phyloP scores from a whole-genome alignment of 2,329 filamentous ascomycete species.

The Venturia effusa region DNA sequence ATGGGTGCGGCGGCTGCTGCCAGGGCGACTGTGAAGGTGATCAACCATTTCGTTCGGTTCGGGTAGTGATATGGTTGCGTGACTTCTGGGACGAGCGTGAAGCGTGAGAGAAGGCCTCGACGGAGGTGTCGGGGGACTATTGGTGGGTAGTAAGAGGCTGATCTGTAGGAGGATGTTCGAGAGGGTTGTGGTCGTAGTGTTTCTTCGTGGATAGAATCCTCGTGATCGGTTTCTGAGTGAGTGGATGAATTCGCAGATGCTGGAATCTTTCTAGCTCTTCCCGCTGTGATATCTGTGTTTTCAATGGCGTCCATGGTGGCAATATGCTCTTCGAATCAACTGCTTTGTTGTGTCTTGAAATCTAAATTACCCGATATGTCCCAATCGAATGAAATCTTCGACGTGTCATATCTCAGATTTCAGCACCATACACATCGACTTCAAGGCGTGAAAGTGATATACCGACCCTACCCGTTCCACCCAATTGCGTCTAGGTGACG shows the following conservation, averaged over 20 bases:
- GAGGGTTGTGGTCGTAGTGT: background rate
- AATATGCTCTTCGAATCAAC: background rate
- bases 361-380: too few relatives aligned
- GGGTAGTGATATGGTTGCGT: constrained; percentile 64
- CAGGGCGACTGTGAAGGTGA: constrained; percentile 67
- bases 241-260: background rate
- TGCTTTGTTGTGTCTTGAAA: background rate
- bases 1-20: constrained; percentile 71
- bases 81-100: constrained; percentile 69
- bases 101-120: constrained; percentile 60
- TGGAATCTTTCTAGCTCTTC: background rate
- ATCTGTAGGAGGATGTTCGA: background rate
- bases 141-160: background rate
- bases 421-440: background rate
- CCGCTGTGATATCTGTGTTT: constrained; percentile 1
- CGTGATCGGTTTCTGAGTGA: background rate
- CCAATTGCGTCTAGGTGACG: too few relatives aligned
- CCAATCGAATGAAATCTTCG: too few relatives aligned
- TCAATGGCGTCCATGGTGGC: constrained; percentile 8
- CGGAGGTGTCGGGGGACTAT: constrained; percentile 42
- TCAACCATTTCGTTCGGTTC: constrained; percentile 68
- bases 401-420: background rate
- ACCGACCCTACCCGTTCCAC: background rate
- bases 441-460: too few relatives aligned
- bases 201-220: background rate